Evolutionary conservation across 768 basidiomycete genomes (phyloP).

Genomic region (Pluteus cervinus): DNA sequence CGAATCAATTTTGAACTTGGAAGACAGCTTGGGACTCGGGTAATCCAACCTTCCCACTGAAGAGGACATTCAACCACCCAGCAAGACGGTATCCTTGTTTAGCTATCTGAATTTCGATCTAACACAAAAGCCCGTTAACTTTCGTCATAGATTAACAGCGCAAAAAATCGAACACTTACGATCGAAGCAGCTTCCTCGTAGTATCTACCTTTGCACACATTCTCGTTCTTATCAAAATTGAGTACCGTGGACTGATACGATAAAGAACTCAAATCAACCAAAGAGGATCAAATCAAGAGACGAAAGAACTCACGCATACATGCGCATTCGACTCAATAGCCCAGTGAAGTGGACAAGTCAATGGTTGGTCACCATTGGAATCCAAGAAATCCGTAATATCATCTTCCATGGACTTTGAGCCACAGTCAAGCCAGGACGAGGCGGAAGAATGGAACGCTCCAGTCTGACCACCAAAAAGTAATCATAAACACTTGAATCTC

Average conservation of each 20-base stretch:
- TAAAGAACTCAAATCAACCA: too few relatives aligned
- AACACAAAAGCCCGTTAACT: constrained; percentile 7
- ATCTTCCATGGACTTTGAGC: constrained; percentile 21
- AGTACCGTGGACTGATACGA: constrained; percentile 38
- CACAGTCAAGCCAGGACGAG: constrained; percentile 28
- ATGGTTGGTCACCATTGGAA: constrained; percentile 27
- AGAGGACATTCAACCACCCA: constrained; percentile 44
- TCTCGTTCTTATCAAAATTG: constrained; percentile 28
- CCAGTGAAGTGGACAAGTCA: constrained; percentile 43
- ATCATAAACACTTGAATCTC: too few relatives aligned
- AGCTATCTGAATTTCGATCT: constrained; percentile 41
- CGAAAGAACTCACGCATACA: constrained; percentile 30
- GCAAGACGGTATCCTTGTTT: constrained; percentile 43
- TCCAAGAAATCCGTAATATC: constrained; percentile 26
- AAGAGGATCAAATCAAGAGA: too few relatives aligned
- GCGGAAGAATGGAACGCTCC: constrained; percentile 24
- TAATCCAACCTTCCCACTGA: too few relatives aligned
- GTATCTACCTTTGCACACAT: constrained; percentile 39
- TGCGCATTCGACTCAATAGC: constrained; percentile 38
- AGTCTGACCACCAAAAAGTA: constrained; percentile 18
- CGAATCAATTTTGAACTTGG: too few relatives aligned
- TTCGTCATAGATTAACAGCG: background rate
- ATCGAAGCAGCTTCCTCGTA: constrained; percentile 27
- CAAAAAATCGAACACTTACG: constrained; percentile 15
- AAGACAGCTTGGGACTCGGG: too few relatives aligned